Conservation (phyloP, 2,329 filamentous ascomycete species). For the Colletotrichum kahawae region DNA sequence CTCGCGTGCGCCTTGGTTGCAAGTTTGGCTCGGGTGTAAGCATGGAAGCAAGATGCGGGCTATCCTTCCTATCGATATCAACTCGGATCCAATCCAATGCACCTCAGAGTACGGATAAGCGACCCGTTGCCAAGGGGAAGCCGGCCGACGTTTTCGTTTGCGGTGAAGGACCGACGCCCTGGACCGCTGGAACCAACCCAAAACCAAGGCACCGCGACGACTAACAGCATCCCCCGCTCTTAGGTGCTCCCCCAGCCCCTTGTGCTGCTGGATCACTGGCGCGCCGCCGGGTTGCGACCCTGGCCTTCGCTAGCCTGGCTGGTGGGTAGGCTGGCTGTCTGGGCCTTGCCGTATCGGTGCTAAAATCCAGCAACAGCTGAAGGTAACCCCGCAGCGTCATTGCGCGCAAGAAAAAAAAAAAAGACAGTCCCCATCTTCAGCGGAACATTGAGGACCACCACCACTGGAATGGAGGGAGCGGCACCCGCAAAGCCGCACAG, state of each 20-base stretch:
- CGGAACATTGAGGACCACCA: conserved; percentile 10
- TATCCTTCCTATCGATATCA: not conserved
- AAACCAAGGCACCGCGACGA: not conserved
- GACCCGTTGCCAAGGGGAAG: not conserved
- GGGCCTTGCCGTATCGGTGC: not conserved
- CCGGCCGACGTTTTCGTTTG: not conserved
- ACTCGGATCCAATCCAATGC: not conserved
- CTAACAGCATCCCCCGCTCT: not conserved
- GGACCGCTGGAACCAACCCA: not conserved
- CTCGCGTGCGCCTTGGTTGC: not conserved
- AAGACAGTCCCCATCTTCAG: conserved; percentile 18
- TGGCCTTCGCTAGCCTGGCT: not conserved
- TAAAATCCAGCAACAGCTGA: not conserved
- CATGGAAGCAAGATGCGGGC: not conserved
- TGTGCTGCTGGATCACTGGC: not conserved
- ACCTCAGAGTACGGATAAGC: not conserved
- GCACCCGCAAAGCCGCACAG: not conserved
- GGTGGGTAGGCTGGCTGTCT: not conserved
- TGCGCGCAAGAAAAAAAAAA: not conserved
- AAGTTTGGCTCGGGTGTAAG: not conserved
- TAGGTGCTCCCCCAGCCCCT: not conserved
- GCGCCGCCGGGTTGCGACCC: conserved; percentile 15
- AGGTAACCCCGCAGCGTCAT: conserved; percentile 15
- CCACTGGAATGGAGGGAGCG: conserved; percentile 9
- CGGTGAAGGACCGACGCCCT: not conserved